Percentiles rank a stretch among this genome's conserved stretches.
Conservation (phyloP, 768 basidiomycete species). For the Pisolithus microcarpus region DNA sequence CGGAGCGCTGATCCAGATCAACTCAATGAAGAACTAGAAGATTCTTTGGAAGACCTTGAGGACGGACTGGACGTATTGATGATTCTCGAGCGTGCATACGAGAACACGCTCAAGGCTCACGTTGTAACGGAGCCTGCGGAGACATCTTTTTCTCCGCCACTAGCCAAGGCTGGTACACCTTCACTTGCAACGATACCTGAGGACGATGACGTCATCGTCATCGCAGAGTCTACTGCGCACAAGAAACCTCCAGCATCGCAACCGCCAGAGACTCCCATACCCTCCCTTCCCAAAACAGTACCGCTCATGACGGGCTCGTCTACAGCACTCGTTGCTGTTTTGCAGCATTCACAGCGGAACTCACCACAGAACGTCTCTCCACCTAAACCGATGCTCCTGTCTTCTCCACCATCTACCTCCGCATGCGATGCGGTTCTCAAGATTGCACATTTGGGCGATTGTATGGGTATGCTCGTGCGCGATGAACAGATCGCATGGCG, state of each 20-base stretch:
- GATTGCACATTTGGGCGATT: constrained; percentile 83
- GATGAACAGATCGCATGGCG: constrained; percentile 76
- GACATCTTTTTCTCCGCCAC: constrained; percentile 1
- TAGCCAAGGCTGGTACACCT: constrained; percentile 1
- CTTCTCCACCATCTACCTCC: constrained; percentile 20
- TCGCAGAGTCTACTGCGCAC: not conserved
- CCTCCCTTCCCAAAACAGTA: constrained; percentile 15
- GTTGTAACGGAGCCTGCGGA: constrained; percentile 31
- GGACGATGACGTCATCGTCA: constrained; percentile 4
- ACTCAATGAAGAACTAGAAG: constrained; percentile 36
- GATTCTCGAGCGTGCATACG: constrained; percentile 65
- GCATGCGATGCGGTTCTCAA: constrained; percentile 56
- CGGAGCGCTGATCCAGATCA: constrained; percentile 32
- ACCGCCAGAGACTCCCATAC: constrained; percentile 12
- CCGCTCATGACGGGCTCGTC: constrained; percentile 57
- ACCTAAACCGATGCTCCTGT: constrained; percentile 13
- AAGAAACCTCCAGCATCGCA: not conserved
- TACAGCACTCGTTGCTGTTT: constrained; percentile 59
- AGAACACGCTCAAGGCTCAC: constrained; percentile 57
- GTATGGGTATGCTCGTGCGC: constrained; percentile 81
- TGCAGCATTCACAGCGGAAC: constrained; percentile 36
- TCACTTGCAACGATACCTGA: constrained; percentile 20
- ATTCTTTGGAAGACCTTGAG: constrained; percentile 52
- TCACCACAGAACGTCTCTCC: constrained; percentile 11
- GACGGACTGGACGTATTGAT: constrained; percentile 66